Base-by-base conservation (phyloP, 148 eudicot species). In the Oxyria digyna region DNA sequence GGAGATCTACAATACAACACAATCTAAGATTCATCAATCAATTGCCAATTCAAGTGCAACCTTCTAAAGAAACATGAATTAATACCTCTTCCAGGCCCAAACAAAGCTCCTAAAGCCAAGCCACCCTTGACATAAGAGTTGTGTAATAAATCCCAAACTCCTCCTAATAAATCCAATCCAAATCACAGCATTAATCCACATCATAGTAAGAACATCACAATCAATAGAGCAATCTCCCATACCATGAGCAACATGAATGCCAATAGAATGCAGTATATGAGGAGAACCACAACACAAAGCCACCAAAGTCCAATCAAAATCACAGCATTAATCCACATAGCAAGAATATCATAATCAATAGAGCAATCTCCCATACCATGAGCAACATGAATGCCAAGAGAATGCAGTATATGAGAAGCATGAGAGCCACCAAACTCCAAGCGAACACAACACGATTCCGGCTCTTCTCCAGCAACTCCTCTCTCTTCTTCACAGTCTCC, bases 21-120 rank as follows among this genome's bases (percentile, higher is more conserved):
- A 23, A 52, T 15, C 14, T 23, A 21, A n/a, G 18, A 8, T 23
- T 12, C n/a, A n/a, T n/a, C n/a, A n/a, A n/a, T n/a, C n/a, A n/a
- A n/a, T n/a, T n/a, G n/a, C n/a, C n/a, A n/a, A n/a, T n/a, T n/a
- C 14, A 11, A 11, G 14, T 52, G 29, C 62, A 52, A 11, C 27
- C 8, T 23, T 8, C 4, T 11, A 11, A 21, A 59, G 64, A 15
- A 59, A 0, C n/a, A n/a, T n/a, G n/a, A 33, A 13, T 59, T 27
- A 59, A 42, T 69, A 93, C 98, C 98, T 89, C 91, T 83, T 77
- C 98, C 98, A 42, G 98, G 98, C 59, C 98, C 96, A 76, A 93
- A 74, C 70, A 89, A 76, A 66, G 98, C 87, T 42, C 89, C 96
- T 78, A 89, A 64, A 76, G 98, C 89, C 70, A 93, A 67, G 70